phyloP scores from a whole-genome alignment of 192 early-diverging fungal genomes.

The Geosiphon pyriformis region DNA sequence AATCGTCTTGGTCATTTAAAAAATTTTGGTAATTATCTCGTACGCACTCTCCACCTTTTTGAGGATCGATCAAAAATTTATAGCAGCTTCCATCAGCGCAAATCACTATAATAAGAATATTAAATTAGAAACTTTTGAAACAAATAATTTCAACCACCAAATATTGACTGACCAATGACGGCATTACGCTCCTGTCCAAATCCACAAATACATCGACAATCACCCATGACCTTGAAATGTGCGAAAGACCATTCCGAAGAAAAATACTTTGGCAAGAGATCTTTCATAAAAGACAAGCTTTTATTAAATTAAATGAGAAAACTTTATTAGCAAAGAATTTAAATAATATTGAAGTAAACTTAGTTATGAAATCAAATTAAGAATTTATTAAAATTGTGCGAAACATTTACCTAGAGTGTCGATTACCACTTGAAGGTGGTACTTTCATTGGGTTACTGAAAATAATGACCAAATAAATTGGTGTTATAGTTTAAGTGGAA shows the following conservation, averaged over 20 bases:
- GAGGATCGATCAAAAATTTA: conserved; percentile 75
- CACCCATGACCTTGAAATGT: conserved; percentile 71
- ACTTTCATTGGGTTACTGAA: conserved; percentile 12
- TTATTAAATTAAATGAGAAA: too few relatives aligned
- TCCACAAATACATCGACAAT: conserved; percentile 74
- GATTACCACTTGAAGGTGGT: conserved; percentile 40
- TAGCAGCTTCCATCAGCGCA: conserved; percentile 87
- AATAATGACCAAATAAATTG: not conserved
- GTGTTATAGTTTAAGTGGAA: not conserved
- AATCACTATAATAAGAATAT: conserved; percentile 42
- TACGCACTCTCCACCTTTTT: conserved; percentile 63
- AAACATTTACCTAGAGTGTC: conserved; percentile 38
- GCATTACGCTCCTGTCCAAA: conserved; percentile 76
- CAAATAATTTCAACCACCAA: not conserved
- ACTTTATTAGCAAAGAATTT: too few relatives aligned
- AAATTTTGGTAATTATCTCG: too few relatives aligned
- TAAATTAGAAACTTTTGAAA: not conserved
- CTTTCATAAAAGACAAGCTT: conserved; percentile 67
- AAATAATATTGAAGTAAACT: too few relatives aligned
- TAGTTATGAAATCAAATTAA: too few relatives aligned
- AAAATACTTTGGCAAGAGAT: conserved; percentile 89
- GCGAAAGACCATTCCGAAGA: conserved; percentile 93
- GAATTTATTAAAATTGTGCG: too few relatives aligned
- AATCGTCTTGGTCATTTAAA: too few relatives aligned
- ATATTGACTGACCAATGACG: conserved; percentile 49